Conservation (phyloP, 176 grass and related monocot species). For the Juncus inflexus region DNA sequence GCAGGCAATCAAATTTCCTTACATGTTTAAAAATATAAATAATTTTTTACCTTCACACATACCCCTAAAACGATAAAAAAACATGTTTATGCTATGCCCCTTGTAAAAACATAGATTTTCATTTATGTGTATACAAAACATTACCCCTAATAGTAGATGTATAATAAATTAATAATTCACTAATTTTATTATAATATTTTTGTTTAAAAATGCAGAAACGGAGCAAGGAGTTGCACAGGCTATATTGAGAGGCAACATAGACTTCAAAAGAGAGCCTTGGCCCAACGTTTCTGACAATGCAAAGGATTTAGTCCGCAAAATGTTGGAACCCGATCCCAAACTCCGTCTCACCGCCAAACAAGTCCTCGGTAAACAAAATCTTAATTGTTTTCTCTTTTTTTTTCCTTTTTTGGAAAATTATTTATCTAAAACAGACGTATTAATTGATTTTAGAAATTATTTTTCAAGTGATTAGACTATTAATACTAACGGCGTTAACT, state of each 20-base stretch:
- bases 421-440: not conserved
- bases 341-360: conserved; percentile 94
- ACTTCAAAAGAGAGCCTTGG: conserved; percentile 98
- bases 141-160: too few relatives aligned
- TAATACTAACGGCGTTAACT: too few relatives aligned
- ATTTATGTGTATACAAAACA: too few relatives aligned
- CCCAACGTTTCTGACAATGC: conserved; percentile 97
- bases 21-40: too few relatives aligned
- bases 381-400: not conserved
- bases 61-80: too few relatives aligned
- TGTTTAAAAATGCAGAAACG: conserved; percentile 65
- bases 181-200: not conserved
- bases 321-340: conserved; percentile 94
- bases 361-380: conserved; percentile 63
- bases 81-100: too few relatives aligned
- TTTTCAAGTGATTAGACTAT: too few relatives aligned
- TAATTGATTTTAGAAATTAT: too few relatives aligned
- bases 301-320: conserved; percentile 82
- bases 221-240: conserved; percentile 98
- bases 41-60: too few relatives aligned
- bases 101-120: too few relatives aligned
- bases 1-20: conserved; percentile 44
- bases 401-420: not conserved
- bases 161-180: too few relatives aligned
- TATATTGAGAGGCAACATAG: conserved; percentile 92